phyloP scores from a whole-genome alignment of 768 basidiomycete species.

The Xerocomellus chrysenteron region DNA sequence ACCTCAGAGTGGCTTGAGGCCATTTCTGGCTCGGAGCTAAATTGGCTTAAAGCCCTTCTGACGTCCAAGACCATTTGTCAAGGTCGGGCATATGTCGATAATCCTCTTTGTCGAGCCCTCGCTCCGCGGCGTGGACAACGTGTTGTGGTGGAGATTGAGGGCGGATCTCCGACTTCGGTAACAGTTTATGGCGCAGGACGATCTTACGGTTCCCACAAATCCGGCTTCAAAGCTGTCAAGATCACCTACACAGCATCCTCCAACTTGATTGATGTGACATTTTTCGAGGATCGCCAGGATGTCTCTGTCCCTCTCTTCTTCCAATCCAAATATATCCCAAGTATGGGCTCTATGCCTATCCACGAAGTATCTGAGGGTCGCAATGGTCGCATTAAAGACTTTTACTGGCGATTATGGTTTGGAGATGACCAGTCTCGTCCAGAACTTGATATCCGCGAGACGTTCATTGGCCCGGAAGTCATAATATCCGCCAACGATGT shows the following conservation, averaged over 20 bases:
- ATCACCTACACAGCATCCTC: slow-evolving; percentile 56
- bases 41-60: slow-evolving; percentile 86
- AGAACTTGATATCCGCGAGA: slow-evolving; percentile 74
- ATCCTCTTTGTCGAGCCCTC: slow-evolving; percentile 85
- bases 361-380: slow-evolving; percentile 84
- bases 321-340: slow-evolving; percentile 83
- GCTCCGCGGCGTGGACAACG: slow-evolving; percentile 79
- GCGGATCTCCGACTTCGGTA: slow-evolving; percentile 54
- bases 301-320: slow-evolving; percentile 78
- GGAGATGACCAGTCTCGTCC: slow-evolving; percentile 81
- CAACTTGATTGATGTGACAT: slow-evolving; percentile 62
- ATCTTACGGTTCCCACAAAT: slow-evolving; percentile 70
- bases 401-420: slow-evolving; percentile 99
- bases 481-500: slow-evolving; percentile 73
- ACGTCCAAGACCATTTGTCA: slow-evolving; percentile 83
- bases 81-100: slow-evolving; percentile 81
- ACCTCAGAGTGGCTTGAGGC: slow-evolving; percentile 76
- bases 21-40: slow-evolving; percentile 77
- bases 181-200: slow-evolving; percentile 76
- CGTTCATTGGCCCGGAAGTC: slow-evolving; percentile 85
- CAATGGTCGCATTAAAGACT: slow-evolving; percentile 90
- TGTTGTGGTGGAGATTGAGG: slow-evolving; percentile 56
- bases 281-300: slow-evolving; percentile 81
- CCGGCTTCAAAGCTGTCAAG: slow-evolving; percentile 80
- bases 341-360: slow-evolving; percentile 87